Percentiles rank a stretch among this genome's conserved stretches.
phyloP scores from a whole-genome alignment of 331 rosid species.

The Arachis monticola region DNA sequence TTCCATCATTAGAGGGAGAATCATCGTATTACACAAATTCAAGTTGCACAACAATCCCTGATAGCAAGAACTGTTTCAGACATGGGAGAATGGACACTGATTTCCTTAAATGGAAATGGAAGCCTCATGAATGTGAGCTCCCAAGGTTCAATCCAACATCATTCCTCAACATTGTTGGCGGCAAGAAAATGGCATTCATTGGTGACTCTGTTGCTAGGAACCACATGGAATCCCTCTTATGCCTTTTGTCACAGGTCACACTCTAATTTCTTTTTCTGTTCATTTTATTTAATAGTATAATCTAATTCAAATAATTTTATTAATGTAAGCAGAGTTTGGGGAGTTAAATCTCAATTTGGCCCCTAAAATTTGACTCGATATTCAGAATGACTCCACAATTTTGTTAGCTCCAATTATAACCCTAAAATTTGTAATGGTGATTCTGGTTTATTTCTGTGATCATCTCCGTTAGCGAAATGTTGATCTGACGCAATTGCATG shows the following conservation, averaged over 20 bases:
- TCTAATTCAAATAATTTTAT: too few species aligned
- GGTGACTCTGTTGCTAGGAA: conserved; percentile 93
- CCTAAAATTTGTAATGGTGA: too few species aligned
- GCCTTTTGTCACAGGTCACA: conserved; percentile 83
- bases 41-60: conserved; percentile 76
- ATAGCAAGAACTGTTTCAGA: conserved; percentile 77
- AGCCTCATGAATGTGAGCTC: conserved; percentile 71
- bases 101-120: conserved; percentile 93
- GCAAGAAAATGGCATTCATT: conserved; percentile 77
- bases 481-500: too few species aligned
- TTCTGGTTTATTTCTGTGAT: too few species aligned
- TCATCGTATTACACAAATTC: conserved; percentile 63
- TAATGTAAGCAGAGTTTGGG: too few species aligned
- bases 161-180: conserved; percentile 62
- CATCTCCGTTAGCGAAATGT: too few species aligned
- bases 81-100: conserved; percentile 69
- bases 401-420: too few species aligned
- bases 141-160: conserved; percentile 59
- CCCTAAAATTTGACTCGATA: too few species aligned
- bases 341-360: too few species aligned
- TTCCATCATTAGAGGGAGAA: conserved; percentile 42
- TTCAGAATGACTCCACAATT: too few species aligned
- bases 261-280: not conserved
- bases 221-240: conserved; percentile 82
- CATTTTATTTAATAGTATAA: too few species aligned